Base-by-base conservation (phyloP, 768 basidiomycete species). In the Podaxis rugospora region DNA sequence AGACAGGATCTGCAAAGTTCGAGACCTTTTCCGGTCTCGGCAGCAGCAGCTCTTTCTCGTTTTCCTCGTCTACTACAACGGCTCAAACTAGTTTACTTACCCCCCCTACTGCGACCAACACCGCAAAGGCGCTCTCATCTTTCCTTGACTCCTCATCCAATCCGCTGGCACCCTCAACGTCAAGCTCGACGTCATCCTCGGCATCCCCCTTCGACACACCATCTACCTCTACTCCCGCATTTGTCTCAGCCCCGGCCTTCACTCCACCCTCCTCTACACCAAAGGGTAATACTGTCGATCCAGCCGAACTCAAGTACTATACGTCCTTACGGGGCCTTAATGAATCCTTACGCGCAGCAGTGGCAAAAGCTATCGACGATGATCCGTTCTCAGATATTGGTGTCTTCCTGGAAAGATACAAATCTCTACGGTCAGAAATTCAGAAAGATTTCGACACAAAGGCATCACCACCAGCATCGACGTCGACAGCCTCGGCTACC, bases 241-340 rank as follows among this genome's bases (percentile, higher is more conserved):
- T 23, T 27, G 6, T 27, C 18, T 10, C 40, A 44, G 40, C 51
- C 36, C 52, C 59, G 47, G 37, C 69, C 28, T 37, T 51, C 5
- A 49, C 65, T n/a, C 47, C 64, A 44, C 36, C 67, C 23, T 44
- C 56, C 16, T 49, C 63, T 14, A 46, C 28, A 35, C 54, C 25
- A 64, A 64, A 61, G 58, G 55, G 64, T 57, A 65, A 64, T 64
- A 74, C 65, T 63, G 71, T 64, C n/a, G 68, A 72, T 39, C 66
- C 74, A 35, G 65, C 66, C 14, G 77, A 79, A 37, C 65, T 83
- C 14, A 82, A 83, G 55, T 90, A 87, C 68, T 90, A 84, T 73
- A 82, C 75, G 42, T 82, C 84, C 25, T 79, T 92, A n/a, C 85
- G 90, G 37, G 90, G 89, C 13, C 78, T 92, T 44, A 92, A 92